These are phyloP conservation scores for Martensiomyces pterosporus DNA, from an alignment of 192 early-diverging fungal species.

Conservation along the genomic window DNA sequence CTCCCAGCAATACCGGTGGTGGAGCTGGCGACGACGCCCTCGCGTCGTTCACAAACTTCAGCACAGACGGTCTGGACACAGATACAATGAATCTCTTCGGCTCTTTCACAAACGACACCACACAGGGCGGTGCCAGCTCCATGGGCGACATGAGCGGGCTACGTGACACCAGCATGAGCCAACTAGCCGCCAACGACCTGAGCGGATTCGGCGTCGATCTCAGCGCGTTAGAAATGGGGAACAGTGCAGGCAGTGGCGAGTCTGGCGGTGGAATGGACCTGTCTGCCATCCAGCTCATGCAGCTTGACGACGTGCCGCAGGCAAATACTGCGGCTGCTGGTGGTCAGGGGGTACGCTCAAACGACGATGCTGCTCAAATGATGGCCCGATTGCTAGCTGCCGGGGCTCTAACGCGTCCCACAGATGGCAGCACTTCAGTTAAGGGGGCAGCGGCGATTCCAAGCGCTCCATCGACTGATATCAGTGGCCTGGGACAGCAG, in stretches of 20 bases:
- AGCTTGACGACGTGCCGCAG: constrained; percentile 15
- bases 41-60: constrained; percentile 27
- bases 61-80: constrained; percentile 19
- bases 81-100: constrained; percentile 34
- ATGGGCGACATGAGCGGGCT: constrained; percentile 1
- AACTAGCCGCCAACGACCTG: constrained; percentile 15
- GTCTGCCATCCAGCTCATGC: constrained; percentile 39
- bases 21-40: constrained; percentile 14
- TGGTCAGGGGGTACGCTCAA: constrained; percentile 1
- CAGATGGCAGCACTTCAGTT: too few relatives aligned
- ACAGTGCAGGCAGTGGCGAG: background rate
- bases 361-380: constrained; percentile 28
- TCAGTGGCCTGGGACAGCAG: background rate
- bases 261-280: constrained; percentile 13
- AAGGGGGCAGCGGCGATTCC: too few relatives aligned
- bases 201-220: constrained; percentile 36
- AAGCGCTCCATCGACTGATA: too few relatives aligned
- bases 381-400: constrained; percentile 27
- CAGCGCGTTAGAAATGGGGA: constrained; percentile 18
- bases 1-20: background rate
- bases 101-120: constrained; percentile 36
- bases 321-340: too few relatives aligned
- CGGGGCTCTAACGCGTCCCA: background rate
- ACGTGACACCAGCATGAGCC: constrained; percentile 9
- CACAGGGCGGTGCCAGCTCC: background rate